These are phyloP conservation scores for Fibroporia radiculosa DNA, from an alignment of 768 basidiomycete species.

Conservation along the genomic window DNA sequence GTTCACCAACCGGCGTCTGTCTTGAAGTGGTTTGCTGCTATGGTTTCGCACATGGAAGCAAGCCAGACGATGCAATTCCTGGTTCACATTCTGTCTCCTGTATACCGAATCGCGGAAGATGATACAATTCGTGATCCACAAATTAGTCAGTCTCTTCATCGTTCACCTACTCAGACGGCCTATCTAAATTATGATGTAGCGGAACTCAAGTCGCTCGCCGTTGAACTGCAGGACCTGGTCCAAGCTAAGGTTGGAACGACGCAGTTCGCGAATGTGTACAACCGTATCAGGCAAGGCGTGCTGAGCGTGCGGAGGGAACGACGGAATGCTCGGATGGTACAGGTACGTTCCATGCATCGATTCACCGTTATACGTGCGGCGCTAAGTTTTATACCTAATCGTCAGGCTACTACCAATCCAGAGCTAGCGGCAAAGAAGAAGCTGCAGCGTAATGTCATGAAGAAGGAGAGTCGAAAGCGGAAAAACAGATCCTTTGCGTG, in stretches of 20 bases:
- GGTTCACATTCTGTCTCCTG: slow-evolving; percentile 77
- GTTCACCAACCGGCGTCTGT: slow-evolving; percentile 70
- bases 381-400: too few species aligned
- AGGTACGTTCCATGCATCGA: slow-evolving; percentile 26
- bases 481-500: slow-evolving; percentile 57
- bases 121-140: slow-evolving; percentile 71
- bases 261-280: slow-evolving; percentile 74
- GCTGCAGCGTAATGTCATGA: slow-evolving; percentile 58
- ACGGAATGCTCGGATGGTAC: slow-evolving; percentile 41
- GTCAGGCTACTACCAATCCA: slow-evolving; percentile 59
- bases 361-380: too few species aligned
- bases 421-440: slow-evolving; percentile 72
- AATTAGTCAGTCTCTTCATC: slow-evolving; percentile 50
- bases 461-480: slow-evolving; percentile 83
- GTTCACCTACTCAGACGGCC: background rate
- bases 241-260: slow-evolving; percentile 86
- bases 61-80: slow-evolving; percentile 58
- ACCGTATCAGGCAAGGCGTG: slow-evolving; percentile 66
- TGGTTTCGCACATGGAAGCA: slow-evolving; percentile 64
- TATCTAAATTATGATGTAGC: slow-evolving; percentile 35
- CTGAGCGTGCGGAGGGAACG: slow-evolving; percentile 64
- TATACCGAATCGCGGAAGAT: slow-evolving; percentile 84
- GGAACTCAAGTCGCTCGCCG: slow-evolving; percentile 72
- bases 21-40: slow-evolving; percentile 91
- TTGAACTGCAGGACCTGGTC: slow-evolving; percentile 82